Evolutionary conservation across 345 rosid genomes (phyloP), one percentile per base, ranked within the genome.

Genomic region (Aquilaria sinensis): DNA sequence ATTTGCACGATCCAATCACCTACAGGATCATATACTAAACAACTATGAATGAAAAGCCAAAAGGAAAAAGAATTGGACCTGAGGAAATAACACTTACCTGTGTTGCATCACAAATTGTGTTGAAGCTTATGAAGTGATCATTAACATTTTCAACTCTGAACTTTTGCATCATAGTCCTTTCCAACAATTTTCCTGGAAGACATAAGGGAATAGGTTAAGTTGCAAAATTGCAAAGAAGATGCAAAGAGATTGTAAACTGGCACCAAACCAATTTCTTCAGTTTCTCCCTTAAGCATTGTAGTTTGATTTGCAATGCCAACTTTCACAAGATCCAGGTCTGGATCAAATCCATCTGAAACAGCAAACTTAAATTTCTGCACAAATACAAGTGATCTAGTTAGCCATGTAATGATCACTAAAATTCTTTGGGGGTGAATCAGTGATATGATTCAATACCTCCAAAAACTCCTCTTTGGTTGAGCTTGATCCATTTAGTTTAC

Each of bases 261-360:
- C 43, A 37, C 43, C 43, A 37, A 61, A 88, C 99, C 99, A 75
- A 94, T 94, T 37, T 86, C 96, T 77, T 94, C 95, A 30, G 99
- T 94, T 73, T 94, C 96, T 56, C 97, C 90, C 88, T 90, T 94
- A 49, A 94, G 96, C 96, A 88, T 90, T 32, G 99, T 90, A 45
- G 99, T 94, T 74, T 94, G 99, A 69, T 94, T 94, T 69, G 97
- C 99, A 75, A 90, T 88, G 68, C 97, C 97, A 48, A 81, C 74
- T 77, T 88, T 94, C 60, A 74, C 65, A 53, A 94, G 86, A 77
- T 94, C 97, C 4, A 47, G 68, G 32, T 90, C 95, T 9, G 99
- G 99, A 78, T 94, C 92, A 69, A 94, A 90, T 43, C 99, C 97
- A 65, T 79, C 57, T 12, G 97, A 90, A 50, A 81, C 67, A 5